Conservation (phyloP, 805 yeast species). For the Alloascoidea africana region DNA sequence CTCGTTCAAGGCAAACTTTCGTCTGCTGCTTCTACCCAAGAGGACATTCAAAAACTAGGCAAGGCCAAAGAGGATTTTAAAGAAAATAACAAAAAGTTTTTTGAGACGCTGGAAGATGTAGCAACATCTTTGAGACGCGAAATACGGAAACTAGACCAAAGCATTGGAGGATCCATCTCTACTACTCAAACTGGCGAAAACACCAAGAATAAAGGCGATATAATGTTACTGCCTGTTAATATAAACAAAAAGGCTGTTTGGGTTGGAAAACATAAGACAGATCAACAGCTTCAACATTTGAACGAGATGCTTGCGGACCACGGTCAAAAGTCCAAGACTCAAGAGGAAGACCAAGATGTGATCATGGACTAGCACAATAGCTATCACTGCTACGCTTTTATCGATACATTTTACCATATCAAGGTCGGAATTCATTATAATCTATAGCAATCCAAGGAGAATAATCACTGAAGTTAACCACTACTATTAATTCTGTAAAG, state of each 20-base stretch:
- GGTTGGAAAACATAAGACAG: constrained; percentile 38
- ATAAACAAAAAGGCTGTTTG: constrained; percentile 59
- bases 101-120: constrained; percentile 37
- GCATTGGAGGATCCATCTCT: constrained; percentile 27
- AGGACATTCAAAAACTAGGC: background rate
- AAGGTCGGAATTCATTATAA: too few relatives aligned
- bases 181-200: constrained; percentile 8
- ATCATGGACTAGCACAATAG: too few relatives aligned
- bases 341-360: too few relatives aligned
- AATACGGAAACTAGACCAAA: constrained; percentile 46
- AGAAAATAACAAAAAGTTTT: constrained; percentile 30
- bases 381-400: too few relatives aligned
- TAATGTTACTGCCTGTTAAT: constrained; percentile 49
- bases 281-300: constrained; percentile 2
- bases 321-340: too few relatives aligned
- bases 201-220: constrained; percentile 25
- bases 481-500: too few relatives aligned
- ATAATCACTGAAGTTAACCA: too few relatives aligned
- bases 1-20: background rate
- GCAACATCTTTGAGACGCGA: constrained; percentile 52
- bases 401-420: too few relatives aligned
- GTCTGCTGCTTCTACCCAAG: background rate
- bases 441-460: too few relatives aligned
- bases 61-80: constrained; percentile 25
- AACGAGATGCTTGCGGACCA: too few relatives aligned